phyloP scores from a whole-genome alignment of 495 filamentous ascomycete species.

The Pseudevernia furfuracea region DNA sequence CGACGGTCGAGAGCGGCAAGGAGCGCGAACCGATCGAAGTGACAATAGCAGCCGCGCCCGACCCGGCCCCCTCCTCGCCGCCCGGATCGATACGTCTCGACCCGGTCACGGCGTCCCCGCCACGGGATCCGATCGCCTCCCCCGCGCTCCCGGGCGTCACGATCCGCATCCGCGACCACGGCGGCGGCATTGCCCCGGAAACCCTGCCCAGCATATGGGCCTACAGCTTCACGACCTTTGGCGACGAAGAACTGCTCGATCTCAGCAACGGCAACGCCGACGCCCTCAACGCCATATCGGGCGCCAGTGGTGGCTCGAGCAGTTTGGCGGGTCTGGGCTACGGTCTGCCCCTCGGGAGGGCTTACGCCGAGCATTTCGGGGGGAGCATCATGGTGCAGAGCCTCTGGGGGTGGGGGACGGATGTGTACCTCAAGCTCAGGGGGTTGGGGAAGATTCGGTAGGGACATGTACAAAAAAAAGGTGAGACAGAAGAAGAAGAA shows the following conservation, averaged over 20 bases:
- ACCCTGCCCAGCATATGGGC: conserved; percentile 85
- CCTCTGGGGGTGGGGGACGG: conserved; percentile 86
- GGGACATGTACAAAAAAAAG: not conserved
- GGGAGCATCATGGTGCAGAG: conserved; percentile 93
- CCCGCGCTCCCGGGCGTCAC: conserved; percentile 75
- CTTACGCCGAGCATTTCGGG: conserved; percentile 97
- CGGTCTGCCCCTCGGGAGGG: conserved; percentile 80
- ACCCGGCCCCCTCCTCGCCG: conserved; percentile 35
- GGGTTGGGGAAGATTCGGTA: conserved; percentile 67
- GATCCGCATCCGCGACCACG: conserved; percentile 90
- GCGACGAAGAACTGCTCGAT: conserved; percentile 46
- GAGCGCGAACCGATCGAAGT: conserved; percentile 78
- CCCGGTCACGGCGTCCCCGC: not conserved
- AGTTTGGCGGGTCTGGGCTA: conserved; percentile 91
- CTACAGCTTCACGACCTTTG: conserved; percentile 93
- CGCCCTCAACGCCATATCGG: conserved; percentile 65
- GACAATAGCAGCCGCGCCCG: conserved; percentile 82
- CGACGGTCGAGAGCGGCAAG: conserved; percentile 73
- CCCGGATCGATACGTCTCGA: conserved; percentile 1
- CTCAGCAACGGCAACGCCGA: conserved; percentile 48
- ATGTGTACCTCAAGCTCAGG: conserved; percentile 74
- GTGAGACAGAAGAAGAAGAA: too few relatives aligned
- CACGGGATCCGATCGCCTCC: conserved; percentile 13
- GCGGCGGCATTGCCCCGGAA: conserved; percentile 80
- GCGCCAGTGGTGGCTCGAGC: conserved; percentile 55